Base-by-base conservation (phyloP, 768 basidiomycete genomes). In the Astraeus odoratus region DNA sequence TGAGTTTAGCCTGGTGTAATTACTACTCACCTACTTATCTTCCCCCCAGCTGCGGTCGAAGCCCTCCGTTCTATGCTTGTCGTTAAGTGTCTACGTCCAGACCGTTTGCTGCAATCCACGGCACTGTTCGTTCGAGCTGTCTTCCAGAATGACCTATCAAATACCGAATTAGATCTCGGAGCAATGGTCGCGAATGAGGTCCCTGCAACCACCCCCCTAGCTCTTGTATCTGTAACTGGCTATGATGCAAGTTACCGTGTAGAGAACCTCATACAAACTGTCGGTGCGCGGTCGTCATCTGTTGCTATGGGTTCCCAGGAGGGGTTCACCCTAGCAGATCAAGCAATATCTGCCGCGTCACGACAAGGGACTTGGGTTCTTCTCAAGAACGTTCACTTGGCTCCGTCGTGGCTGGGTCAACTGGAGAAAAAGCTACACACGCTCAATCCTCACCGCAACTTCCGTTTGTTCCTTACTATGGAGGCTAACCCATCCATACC, bases 251-350 rank as follows among this genome's bases (percentile, higher is more conserved):
- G 93, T 63, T 98, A 94, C 64, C 81, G 88, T 39, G 89, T 96
- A 30, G 93, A 96, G 55, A 83, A 83, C 53, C 76, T 95, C 34
- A 80, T 93, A 52, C 80, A 84, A 59, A 81, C 81, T 42, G 81
- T 81, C 9, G 80, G 82, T 13, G 74, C 79, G 23, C 80, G 85
- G 20, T 93, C 91, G 46, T 73, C 84, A 1, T 89, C 91, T 2
- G 90, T 99, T 19, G 96, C 96, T 12, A 96, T 99, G 93, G 96
- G 96, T 19, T 96, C 95, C 2, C 86, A 93, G 51, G 96, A 99
- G 72, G 95, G 95, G n/a, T 95, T 91, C 64, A 80, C 81, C 3
- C 75, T 94, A 1, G 96, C 96, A 9, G 95, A 99, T 57, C 94
- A 96, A 67, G 94, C 95, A 2, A 96, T 99, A 51, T 85, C 88